Conservation (phyloP, 805 yeast species). For the Kluyveromyces dobzhanskii region DNA sequence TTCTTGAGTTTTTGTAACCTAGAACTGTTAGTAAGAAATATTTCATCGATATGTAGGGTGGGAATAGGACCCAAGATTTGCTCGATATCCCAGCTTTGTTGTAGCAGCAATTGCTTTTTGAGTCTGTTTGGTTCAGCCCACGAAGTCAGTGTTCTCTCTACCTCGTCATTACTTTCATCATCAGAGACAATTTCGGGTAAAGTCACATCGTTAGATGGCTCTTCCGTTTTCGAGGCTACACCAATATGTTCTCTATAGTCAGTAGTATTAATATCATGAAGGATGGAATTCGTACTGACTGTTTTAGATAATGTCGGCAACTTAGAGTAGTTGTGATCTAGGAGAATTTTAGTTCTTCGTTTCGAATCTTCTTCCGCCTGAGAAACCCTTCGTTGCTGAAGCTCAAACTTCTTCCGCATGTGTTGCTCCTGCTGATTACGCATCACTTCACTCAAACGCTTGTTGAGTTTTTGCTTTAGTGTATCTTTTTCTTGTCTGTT, state of each 20-base stretch:
- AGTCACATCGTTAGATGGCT: slow-evolving; percentile 14
- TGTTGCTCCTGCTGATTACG: slow-evolving; percentile 26
- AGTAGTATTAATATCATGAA: slow-evolving; percentile 23
- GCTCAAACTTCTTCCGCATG: slow-evolving; percentile 16
- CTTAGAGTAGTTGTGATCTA: slow-evolving; percentile 1
- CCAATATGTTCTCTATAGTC: slow-evolving; percentile 26
- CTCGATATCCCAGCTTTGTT: slow-evolving; percentile 55
- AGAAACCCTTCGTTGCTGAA: slow-evolving; percentile 23
- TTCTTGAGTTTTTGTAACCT: slow-evolving; percentile 35
- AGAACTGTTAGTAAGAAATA: slow-evolving; percentile 40
- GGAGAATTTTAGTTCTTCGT: slow-evolving; percentile 12
- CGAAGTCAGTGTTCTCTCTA: slow-evolving; percentile 40
- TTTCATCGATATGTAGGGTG: slow-evolving; percentile 58
- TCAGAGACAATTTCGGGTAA: slow-evolving; percentile 43
- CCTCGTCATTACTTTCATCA: slow-evolving; percentile 40
- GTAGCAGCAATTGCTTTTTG: slow-evolving; percentile 34
- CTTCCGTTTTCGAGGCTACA: slow-evolving; percentile 3
- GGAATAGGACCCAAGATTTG: slow-evolving; percentile 69
- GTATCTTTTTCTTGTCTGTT: slow-evolving; percentile 15
- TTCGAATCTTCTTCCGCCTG: slow-evolving; percentile 18
- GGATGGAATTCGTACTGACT: slow-evolving; percentile 9
- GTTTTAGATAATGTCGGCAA: not conserved
- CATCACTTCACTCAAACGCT: slow-evolving; percentile 26
- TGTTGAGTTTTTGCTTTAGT: slow-evolving; percentile 22
- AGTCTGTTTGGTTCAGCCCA: slow-evolving; percentile 61